Percentiles rank a stretch among this genome's conserved stretches.
Evolutionary conservation across 345 rosid species (phyloP).

Genomic region (Eucalyptus pumila): DNA sequence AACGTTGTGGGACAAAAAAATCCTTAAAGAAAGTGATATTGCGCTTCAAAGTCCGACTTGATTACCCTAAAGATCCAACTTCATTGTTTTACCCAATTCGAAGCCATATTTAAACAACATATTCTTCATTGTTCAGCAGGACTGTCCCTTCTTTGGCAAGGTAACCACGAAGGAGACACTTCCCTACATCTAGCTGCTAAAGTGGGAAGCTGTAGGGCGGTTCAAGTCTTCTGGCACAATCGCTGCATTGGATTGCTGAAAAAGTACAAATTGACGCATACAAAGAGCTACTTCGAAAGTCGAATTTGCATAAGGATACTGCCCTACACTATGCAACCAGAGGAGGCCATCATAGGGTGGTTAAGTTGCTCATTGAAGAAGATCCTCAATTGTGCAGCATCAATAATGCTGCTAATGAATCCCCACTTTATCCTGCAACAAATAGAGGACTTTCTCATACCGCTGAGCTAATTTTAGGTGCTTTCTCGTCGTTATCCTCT

Average conservation of each 20-base stretch:
- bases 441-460: not conserved
- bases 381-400: not conserved
- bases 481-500: not conserved
- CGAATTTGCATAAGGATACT: not conserved
- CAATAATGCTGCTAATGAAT: too few relatives aligned
- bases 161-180: not conserved
- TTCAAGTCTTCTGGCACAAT: not conserved
- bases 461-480: rapidly evolving
- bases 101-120: too few relatives aligned
- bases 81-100: too few relatives aligned
- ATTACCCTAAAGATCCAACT: too few relatives aligned
- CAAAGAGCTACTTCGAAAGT: not conserved
- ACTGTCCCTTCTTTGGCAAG: not conserved
- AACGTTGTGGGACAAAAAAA: too few relatives aligned
- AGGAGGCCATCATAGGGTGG: not conserved
- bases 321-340: not conserved
- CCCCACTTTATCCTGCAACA: not conserved
- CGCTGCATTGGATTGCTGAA: not conserved
- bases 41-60: too few relatives aligned
- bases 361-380: not conserved
- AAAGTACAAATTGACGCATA: rapidly evolving
- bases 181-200: not conserved
- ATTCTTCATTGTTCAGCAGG: too few relatives aligned
- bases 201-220: rapidly evolving
- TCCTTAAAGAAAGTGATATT: too few relatives aligned